A percentile compares a stretch with the other conserved stretches of the same genome.
phyloP scores from a whole-genome alignment of 192 early-diverging fungal genomes.

The Coemansia sp. region DNA sequence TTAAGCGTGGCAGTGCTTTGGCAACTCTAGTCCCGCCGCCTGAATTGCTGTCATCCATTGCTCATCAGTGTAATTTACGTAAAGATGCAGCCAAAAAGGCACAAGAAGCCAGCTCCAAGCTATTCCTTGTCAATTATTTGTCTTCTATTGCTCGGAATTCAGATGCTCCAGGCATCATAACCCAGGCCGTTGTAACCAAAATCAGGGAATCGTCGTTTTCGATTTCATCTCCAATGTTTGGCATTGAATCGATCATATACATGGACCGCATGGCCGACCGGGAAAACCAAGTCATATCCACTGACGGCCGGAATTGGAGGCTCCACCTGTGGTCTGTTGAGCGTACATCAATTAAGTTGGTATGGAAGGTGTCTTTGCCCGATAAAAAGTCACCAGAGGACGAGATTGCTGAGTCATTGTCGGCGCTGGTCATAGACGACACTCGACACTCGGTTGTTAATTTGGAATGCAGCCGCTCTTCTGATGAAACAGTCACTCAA shows the following conservation, averaged over 20 bases:
- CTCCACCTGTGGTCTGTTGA: constrained; percentile 35
- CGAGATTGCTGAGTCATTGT: constrained; percentile 30
- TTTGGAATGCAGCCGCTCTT: constrained; percentile 10
- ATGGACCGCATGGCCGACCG: constrained; percentile 47
- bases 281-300: constrained; percentile 18
- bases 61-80: constrained; percentile 81
- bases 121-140: constrained; percentile 84
- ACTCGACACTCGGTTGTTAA: constrained; percentile 25
- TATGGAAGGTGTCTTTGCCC: constrained; percentile 15
- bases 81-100: constrained; percentile 79
- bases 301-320: constrained; percentile 22
- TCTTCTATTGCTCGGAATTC: constrained; percentile 60
- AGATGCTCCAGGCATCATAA: constrained; percentile 39
- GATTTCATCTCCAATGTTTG: constrained; percentile 78
- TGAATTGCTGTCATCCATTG: constrained; percentile 31
- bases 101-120: constrained; percentile 85
- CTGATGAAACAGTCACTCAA: constrained; percentile 32
- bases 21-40: constrained; percentile 21
- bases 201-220: constrained; percentile 83
- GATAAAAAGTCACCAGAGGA: not conserved
- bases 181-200: constrained; percentile 62
- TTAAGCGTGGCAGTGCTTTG: not conserved
- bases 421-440: constrained; percentile 17
- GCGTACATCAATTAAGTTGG: constrained; percentile 14
- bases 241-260: constrained; percentile 85